These are phyloP conservation scores for Ascochyta fabae DNA, from an alignment of 2,329 filamentous ascomycete species.

Conservation along the genomic window DNA sequence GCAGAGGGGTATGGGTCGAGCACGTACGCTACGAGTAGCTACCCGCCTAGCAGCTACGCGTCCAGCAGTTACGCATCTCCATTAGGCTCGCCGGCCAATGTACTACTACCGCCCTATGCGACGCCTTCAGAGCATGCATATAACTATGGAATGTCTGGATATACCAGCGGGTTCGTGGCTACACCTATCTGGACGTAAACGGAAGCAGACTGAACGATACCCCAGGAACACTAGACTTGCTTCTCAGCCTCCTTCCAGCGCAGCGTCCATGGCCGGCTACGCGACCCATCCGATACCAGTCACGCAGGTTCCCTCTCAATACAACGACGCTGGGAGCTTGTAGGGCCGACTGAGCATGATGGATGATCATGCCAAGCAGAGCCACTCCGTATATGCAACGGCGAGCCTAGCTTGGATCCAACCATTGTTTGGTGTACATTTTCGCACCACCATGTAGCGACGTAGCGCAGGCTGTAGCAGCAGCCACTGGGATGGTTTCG, in stretches of 20 bases:
- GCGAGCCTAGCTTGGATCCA: slow-evolving; percentile 3
- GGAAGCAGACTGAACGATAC: slow-evolving; percentile 50
- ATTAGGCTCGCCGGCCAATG: slow-evolving; percentile 44
- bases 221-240: slow-evolving; percentile 48
- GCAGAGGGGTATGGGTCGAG: slow-evolving; percentile 28
- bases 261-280: slow-evolving; percentile 25
- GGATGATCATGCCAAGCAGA: not conserved
- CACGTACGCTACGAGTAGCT: slow-evolving; percentile 44
- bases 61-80: slow-evolving; percentile 46
- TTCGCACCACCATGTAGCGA: not conserved
- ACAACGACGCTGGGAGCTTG: slow-evolving; percentile 26
- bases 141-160: slow-evolving; percentile 51
- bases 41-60: slow-evolving; percentile 30
- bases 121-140: slow-evolving; percentile 50
- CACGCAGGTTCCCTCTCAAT: slow-evolving; percentile 28
- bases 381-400: not conserved
- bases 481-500: slow-evolving; percentile 13
- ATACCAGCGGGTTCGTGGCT: slow-evolving; percentile 54
- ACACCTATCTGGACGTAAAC: slow-evolving; percentile 52
- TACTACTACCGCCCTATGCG: slow-evolving; percentile 43
- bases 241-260: slow-evolving; percentile 35
- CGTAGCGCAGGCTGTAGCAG: slow-evolving; percentile 4
- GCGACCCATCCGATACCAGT: slow-evolving; percentile 24
- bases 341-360: slow-evolving; percentile 5
- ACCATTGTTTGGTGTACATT: slow-evolving; percentile 8